Base-by-base conservation (phyloP, 345 rosid species). In the Eucalyptus leucophloia region DNA sequence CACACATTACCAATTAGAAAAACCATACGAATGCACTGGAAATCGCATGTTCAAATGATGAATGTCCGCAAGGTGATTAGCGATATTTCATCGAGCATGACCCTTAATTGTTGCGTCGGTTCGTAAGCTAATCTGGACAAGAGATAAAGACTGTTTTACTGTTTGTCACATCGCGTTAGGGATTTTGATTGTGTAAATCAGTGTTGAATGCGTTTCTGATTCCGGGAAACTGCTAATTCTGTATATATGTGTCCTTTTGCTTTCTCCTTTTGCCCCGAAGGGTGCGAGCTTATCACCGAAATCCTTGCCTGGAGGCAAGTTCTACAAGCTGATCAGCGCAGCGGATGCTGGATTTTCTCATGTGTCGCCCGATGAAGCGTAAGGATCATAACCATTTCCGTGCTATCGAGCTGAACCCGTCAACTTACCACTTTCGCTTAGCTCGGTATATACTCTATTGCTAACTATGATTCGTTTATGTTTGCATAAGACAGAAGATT, bases 261-360 rank as follows among this genome's bases (percentile, higher is more conserved):
- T 69, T 51, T 51, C 82, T 69, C 82, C 40, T 86, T 90, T 53
- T 87, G 18, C 89, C 82, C 50, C 67, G 34, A 65, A 98, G 99
- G 99, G 99, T 87, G 93, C 93, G 90, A 98, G 99, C 91, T 91
- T 98, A 92, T 94, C 99, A 28, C 49, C 83, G 40, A 88, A 88
- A 28, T 88, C 94, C 24, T 90, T 96, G 87, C 94, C 95, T 37
- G 83, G 89, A 82, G 88, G 90, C 34, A 95, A 92, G 89, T 94
- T 92, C 80, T 96, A 93, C 90, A 94, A 96, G 67, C 90, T 97
- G 23, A 93, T 97, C 30, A 92, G 91, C 32, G 95, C 98, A 89
- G 92, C 92, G 28, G 86, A 90, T 83, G 98, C 97, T 56, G 91
- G 88, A 93, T 93, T 91, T 51, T 90, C 92, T 19, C 95, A 97